Evolutionary conservation across 345 rosid species (phyloP).

Genomic region (Geranium brycei): DNA sequence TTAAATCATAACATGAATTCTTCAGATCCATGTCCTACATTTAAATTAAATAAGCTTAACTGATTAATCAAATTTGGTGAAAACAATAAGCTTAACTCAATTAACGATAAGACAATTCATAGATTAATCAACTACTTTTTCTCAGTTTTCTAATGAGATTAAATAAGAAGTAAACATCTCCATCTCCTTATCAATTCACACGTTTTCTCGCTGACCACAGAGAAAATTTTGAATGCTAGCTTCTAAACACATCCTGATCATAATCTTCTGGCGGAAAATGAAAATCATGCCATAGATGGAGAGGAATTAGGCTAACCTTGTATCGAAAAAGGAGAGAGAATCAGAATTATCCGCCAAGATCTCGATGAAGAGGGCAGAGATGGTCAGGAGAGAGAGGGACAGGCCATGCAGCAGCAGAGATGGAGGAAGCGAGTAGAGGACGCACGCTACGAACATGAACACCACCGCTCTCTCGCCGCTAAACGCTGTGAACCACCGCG

Average conservation of each 20-base stretch:
- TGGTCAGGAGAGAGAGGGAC: slow-evolving; percentile 42
- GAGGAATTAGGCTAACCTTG: slow-evolving; percentile 29
- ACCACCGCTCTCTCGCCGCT: slow-evolving; percentile 89
- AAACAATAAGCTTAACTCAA: too few relatives aligned
- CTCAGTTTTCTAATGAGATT: neutral
- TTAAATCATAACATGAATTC: neutral
- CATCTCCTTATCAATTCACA: neutral
- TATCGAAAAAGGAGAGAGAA: slow-evolving; percentile 25
- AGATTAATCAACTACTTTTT: too few relatives aligned
- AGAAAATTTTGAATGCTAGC: neutral
- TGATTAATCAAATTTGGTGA: too few relatives aligned
- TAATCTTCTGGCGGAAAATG: neutral
- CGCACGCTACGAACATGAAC: slow-evolving; percentile 32
- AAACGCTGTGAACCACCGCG: slow-evolving; percentile 21
- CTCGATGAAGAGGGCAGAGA: slow-evolving; percentile 54
- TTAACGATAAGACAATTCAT: neutral
- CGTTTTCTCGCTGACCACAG: neutral
- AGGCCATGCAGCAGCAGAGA: slow-evolving; percentile 57
- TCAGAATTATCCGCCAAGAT: slow-evolving; percentile 38
- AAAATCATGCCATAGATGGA: neutral
- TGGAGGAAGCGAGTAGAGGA: slow-evolving; percentile 46
- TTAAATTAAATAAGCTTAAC: too few relatives aligned
- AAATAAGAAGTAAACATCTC: neutral
- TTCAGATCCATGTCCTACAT: neutral
- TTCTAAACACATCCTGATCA: neutral